A percentile compares a stretch with the other conserved stretches of the same genome.
Conservation (phyloP, 2,329 filamentous ascomycete genomes). For the Elsinoe batatas region DNA sequence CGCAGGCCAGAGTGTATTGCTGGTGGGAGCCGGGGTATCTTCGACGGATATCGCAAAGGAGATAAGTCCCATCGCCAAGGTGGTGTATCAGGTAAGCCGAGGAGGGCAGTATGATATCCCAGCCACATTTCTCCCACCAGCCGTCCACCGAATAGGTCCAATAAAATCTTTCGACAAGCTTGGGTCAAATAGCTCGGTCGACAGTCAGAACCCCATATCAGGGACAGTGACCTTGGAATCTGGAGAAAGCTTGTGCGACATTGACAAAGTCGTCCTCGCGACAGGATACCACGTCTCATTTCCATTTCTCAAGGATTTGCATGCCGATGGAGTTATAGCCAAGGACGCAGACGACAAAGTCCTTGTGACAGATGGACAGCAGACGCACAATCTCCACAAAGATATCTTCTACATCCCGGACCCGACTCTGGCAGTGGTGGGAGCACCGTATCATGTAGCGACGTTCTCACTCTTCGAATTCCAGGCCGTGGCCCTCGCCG, state of each 20-base stretch:
- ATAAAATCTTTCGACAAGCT: constrained; percentile 37
- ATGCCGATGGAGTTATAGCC: constrained; percentile 35
- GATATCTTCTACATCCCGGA: constrained; percentile 64
- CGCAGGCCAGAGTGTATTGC: constrained; percentile 46
- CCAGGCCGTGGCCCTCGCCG: constrained; percentile 52
- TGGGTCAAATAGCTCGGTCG: neutral
- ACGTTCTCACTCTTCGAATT: constrained; percentile 64
- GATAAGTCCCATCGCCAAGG: constrained; percentile 35
- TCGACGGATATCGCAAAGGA: constrained; percentile 46
- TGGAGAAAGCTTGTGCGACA: constrained; percentile 42
- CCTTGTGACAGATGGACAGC: constrained; percentile 55
- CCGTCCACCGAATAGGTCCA: constrained; percentile 43
- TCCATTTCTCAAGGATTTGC: constrained; percentile 50
- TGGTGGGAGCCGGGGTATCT: constrained; percentile 48
- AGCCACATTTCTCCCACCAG: constrained; percentile 43
- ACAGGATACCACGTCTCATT: constrained; percentile 61
- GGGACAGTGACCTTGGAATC: constrained; percentile 44
- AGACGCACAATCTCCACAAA: constrained; percentile 57
- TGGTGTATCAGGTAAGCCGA: constrained; percentile 47
- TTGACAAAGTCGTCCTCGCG: constrained; percentile 54
- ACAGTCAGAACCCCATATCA: constrained; percentile 34
- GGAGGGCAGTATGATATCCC: constrained; percentile 52
- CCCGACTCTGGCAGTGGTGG: constrained; percentile 46
- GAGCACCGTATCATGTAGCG: constrained; percentile 55
- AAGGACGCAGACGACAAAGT: constrained; percentile 43